These are phyloP conservation scores for Agaricus sinodeliciosus DNA, from an alignment of 768 basidiomycete species.

Conservation along the genomic window DNA sequence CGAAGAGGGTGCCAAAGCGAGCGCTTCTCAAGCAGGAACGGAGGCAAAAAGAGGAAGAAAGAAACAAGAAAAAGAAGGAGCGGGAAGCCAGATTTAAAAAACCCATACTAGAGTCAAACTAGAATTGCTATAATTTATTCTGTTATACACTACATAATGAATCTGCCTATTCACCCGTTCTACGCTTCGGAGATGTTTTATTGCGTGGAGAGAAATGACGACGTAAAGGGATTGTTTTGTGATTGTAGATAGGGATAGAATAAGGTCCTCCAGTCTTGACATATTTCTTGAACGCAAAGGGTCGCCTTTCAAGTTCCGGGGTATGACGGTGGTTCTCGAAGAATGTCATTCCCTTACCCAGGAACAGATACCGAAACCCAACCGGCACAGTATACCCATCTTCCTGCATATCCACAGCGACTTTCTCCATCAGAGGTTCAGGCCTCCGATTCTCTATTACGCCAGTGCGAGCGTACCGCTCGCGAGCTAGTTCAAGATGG, in stretches of 20 bases:
- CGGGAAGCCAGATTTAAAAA: background rate
- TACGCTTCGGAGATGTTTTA: background rate
- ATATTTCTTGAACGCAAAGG: background rate
- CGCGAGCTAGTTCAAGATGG: background rate
- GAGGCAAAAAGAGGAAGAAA: slow-evolving; percentile 12
- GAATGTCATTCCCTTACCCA: slow-evolving; percentile 7
- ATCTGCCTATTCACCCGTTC: background rate
- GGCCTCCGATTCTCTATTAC: background rate
- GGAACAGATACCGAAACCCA: slow-evolving; percentile 13
- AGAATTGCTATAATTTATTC: background rate
- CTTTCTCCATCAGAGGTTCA: slow-evolving; percentile 8
- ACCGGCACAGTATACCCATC: slow-evolving; percentile 15
- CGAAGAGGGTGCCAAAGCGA: slow-evolving; percentile 9
- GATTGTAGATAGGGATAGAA: slow-evolving; percentile 1
- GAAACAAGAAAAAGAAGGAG: slow-evolving; percentile 14
- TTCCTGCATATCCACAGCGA: slow-evolving; percentile 15
- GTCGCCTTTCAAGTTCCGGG: slow-evolving; percentile 1
- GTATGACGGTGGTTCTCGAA: background rate
- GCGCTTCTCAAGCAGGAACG: slow-evolving; percentile 11
- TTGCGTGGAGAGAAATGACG: background rate
- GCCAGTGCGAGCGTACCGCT: slow-evolving; percentile 4
- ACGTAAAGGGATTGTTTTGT: background rate
- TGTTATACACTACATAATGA: background rate
- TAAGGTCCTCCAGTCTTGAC: slow-evolving; percentile 2
- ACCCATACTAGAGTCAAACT: background rate